These are phyloP conservation scores for Leersia perrieri DNA, from an alignment of 176 grass and related monocot genomes.

Conservation along the genomic window DNA sequence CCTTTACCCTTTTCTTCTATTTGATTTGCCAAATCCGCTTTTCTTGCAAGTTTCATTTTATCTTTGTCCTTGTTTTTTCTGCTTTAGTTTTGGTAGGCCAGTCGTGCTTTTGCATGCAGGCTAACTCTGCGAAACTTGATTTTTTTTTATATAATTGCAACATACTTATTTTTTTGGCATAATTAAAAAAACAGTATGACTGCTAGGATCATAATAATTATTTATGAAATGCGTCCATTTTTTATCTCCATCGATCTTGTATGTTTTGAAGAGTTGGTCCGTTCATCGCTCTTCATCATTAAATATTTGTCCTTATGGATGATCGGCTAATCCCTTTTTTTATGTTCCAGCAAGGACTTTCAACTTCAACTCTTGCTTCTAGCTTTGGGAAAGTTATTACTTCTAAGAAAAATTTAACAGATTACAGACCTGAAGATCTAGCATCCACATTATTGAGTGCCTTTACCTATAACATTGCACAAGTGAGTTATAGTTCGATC, in stretches of 20 bases:
- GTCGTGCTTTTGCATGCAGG: background rate
- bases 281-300: background rate
- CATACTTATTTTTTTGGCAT: background rate
- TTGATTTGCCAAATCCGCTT: background rate
- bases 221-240: background rate
- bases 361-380: conserved; percentile 90
- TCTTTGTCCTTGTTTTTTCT: conserved; percentile 3
- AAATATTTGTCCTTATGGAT: background rate
- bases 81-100: background rate
- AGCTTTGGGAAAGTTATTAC: conserved; percentile 99
- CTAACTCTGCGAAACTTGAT: background rate
- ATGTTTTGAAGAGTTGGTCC: background rate
- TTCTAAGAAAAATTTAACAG: conserved; percentile 70
- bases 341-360: conserved; percentile 89
- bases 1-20: conserved; percentile 26
- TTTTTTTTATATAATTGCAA: background rate
- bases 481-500: conserved; percentile 43
- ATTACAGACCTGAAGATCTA: conserved; percentile 89
- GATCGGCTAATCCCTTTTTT: conserved; percentile 24
- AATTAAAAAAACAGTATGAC: background rate
- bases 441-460: conserved; percentile 87
- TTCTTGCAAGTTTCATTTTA: background rate
- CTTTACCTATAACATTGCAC: conserved; percentile 99
- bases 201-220: background rate
- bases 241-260: background rate